These are phyloP conservation scores for Bifiguratus adelaidae DNA, from an alignment of 192 early-diverging fungal species.

Conservation along the genomic window DNA sequence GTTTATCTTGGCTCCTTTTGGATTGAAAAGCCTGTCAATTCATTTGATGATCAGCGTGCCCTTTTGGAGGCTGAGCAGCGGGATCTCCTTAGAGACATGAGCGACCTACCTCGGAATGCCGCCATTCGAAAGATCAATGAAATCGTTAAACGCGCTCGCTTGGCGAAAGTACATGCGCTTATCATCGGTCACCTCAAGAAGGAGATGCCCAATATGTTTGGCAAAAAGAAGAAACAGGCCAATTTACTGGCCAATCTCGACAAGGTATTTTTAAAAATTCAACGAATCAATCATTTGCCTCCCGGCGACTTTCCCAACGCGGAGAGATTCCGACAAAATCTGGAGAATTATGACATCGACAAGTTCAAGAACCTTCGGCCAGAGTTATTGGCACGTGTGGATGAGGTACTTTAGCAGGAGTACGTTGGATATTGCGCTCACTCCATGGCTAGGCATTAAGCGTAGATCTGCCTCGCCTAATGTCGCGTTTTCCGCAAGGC, in stretches of 20 bases:
- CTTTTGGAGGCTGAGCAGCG: constrained; percentile 65
- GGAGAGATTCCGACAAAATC: constrained; percentile 54
- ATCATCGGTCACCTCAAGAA: constrained; percentile 75
- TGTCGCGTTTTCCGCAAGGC: constrained; percentile 61
- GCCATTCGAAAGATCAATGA: constrained; percentile 82
- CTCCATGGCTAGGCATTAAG: constrained; percentile 36
- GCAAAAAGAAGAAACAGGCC: constrained; percentile 64
- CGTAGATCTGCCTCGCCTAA: constrained; percentile 61
- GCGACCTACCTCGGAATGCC: constrained; percentile 66
- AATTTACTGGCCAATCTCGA: constrained; percentile 61
- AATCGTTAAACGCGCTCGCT: constrained; percentile 75
- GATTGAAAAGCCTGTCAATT: constrained; percentile 54
- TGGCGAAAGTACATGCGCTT: constrained; percentile 73
- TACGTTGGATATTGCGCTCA: not conserved
- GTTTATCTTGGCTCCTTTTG: constrained; percentile 82
- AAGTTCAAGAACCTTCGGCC: constrained; percentile 70
- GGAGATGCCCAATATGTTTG: constrained; percentile 78
- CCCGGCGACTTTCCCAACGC: constrained; percentile 80
- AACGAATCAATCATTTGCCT: constrained; percentile 56
- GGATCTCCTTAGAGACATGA: constrained; percentile 66
- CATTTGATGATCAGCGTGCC: constrained; percentile 56
- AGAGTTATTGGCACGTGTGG: constrained; percentile 49
- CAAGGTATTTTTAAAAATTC: constrained; percentile 65
- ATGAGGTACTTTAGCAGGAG: constrained; percentile 31
- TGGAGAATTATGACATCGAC: constrained; percentile 68